Conservation (phyloP, 176 grass and related monocot genomes). For the Calamus simplicifolius region DNA sequence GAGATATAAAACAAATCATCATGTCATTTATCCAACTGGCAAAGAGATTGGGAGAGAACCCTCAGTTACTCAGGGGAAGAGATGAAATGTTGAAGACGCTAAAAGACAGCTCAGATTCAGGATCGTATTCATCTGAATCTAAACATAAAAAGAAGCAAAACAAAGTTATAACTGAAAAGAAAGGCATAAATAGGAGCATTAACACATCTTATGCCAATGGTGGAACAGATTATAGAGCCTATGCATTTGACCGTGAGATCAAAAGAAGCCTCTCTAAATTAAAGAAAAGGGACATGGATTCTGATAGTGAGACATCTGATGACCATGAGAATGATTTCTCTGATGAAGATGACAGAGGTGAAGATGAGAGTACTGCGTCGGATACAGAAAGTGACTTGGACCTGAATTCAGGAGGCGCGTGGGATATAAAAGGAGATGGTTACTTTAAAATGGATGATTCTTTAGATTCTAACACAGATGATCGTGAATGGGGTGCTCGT, state of each 20-base stretch:
- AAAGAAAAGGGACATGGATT: constrained; percentile 75
- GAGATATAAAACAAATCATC: constrained; percentile 88
- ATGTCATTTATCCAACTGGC: constrained; percentile 89
- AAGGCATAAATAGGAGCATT: constrained; percentile 35
- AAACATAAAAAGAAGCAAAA: constrained; percentile 86
- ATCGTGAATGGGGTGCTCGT: constrained; percentile 91
- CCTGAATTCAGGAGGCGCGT: constrained; percentile 43
- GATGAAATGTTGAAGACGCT: constrained; percentile 40
- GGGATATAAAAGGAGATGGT: constrained; percentile 55
- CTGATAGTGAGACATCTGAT: constrained; percentile 93
- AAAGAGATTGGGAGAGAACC: constrained; percentile 71
- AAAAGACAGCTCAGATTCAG: constrained; percentile 50
- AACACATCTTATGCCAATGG: constrained; percentile 19
- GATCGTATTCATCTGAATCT: constrained; percentile 52
- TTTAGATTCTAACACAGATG: constrained; percentile 46
- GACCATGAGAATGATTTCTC: constrained; percentile 67
- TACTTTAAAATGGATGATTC: constrained; percentile 48
- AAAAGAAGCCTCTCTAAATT: constrained; percentile 98
- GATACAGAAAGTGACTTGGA: constrained; percentile 90
- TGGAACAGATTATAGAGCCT: constrained; percentile 48
- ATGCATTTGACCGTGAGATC: constrained; percentile 82
- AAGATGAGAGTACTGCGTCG: constrained; percentile 70
- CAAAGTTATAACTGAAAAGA: constrained; percentile 47
- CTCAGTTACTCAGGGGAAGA: constrained; percentile 47
- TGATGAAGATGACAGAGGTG: constrained; percentile 64